Evolutionary conservation across 495 filamentous ascomycete genomes (phyloP).

Genomic region (Penicillium ucsense): DNA sequence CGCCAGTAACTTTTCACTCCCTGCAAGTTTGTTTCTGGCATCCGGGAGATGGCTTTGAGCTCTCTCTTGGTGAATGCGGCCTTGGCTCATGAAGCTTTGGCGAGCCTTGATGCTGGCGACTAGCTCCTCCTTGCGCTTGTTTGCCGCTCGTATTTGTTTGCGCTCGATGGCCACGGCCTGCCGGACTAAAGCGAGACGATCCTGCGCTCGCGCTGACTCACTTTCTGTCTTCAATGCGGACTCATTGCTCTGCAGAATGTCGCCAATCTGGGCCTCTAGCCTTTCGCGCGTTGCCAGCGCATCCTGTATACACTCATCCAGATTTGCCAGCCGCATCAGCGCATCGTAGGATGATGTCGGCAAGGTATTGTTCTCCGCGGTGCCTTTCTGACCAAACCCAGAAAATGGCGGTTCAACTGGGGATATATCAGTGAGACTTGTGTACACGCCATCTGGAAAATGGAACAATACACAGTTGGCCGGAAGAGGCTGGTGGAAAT

Average conservation of each 20-base stretch:
- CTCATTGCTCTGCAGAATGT: constrained; percentile 51
- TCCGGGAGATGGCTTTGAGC: constrained; percentile 36
- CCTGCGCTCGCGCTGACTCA: constrained; percentile 52
- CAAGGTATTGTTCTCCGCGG: constrained; percentile 27
- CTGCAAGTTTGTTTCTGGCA: constrained; percentile 49
- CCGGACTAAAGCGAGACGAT: constrained; percentile 48
- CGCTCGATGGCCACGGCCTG: constrained; percentile 54
- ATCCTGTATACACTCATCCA: constrained; percentile 90
- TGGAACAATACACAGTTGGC: constrained; percentile 81
- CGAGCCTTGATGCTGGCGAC: constrained; percentile 55
- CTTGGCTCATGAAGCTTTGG: constrained; percentile 54
- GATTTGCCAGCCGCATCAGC: constrained; percentile 76
- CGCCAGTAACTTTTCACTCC: constrained; percentile 42
- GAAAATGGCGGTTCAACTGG: constrained; percentile 23
- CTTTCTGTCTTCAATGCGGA: constrained; percentile 30
- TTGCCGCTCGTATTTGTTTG: constrained; percentile 50
- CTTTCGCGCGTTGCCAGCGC: constrained; percentile 67
- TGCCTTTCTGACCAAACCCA: constrained; percentile 9
- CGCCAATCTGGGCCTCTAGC: constrained; percentile 68
- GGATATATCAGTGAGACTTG: constrained; percentile 52
- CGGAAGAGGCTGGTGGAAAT: constrained; percentile 66
- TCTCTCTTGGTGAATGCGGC: constrained; percentile 47
- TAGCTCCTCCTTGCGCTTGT: constrained; percentile 53
- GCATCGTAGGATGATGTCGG: constrained; percentile 81
- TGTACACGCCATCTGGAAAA: constrained; percentile 83